Conservation (phyloP, 208 protist species). For the Leishmania guyanensis region DNA sequence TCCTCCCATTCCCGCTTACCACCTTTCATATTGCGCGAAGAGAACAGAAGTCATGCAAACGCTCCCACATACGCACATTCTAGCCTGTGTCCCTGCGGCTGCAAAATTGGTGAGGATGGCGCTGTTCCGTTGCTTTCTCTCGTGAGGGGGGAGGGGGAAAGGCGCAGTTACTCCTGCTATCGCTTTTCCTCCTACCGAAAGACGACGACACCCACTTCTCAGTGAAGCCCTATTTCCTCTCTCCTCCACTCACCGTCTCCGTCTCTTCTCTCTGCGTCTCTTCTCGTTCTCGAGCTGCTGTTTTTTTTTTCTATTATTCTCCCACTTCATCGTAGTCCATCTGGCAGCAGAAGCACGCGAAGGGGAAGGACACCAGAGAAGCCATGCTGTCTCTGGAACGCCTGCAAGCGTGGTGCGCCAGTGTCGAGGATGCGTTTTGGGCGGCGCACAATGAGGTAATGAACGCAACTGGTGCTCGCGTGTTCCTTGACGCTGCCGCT, state of each 20-base stretch:
- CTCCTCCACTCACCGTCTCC: not conserved
- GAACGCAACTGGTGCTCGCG: slow-evolving; percentile 13
- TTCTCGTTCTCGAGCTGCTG: not conserved
- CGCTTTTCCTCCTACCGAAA: not conserved
- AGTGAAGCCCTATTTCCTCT: not conserved
- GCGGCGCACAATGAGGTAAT: slow-evolving; percentile 38
- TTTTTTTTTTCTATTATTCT: not conserved
- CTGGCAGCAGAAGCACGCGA: not conserved
- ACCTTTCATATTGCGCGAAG: not conserved
- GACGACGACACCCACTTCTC: not conserved
- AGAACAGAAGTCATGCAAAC: not conserved
- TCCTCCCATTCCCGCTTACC: not conserved
- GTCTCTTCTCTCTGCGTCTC: not conserved
- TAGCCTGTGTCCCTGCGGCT: not conserved
- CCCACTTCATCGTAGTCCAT: not conserved
- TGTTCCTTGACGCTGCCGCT: not conserved
- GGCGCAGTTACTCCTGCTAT: not conserved
- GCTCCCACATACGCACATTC: not conserved
- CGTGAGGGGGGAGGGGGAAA: not conserved
- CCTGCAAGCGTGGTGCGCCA: slow-evolving; percentile 8
- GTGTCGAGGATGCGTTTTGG: slow-evolving; percentile 27
- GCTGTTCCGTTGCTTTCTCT: not conserved
- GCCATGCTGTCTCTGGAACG: not conserved
- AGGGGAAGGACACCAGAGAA: not conserved
- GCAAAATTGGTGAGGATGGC: not conserved